phyloP scores from a whole-genome alignment of 2,329 filamentous ascomycete genomes.

The Alternaria triticina region DNA sequence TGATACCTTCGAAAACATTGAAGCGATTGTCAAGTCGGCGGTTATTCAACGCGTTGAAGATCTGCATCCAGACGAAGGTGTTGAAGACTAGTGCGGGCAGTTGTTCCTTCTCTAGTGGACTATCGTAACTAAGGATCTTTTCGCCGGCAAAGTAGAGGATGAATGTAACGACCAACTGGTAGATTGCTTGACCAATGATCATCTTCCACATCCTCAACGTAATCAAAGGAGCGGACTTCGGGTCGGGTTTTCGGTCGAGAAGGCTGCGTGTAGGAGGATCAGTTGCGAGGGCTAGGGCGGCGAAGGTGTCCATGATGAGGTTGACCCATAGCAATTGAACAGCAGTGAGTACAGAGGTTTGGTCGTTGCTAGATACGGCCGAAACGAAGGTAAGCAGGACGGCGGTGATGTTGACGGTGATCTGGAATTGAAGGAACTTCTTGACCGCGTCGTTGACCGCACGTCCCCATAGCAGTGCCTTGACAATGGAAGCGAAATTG shows the following conservation, averaged over 20 bases:
- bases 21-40: conserved; percentile 92
- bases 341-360: conserved; percentile 80
- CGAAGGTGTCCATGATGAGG: conserved; percentile 96
- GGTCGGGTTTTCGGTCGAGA: conserved; percentile 78
- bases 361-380: conserved; percentile 72
- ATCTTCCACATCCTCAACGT: conserved; percentile 97
- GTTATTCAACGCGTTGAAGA: conserved; percentile 98
- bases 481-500: conserved; percentile 86
- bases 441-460: conserved; percentile 53
- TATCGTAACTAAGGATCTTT: conserved; percentile 65
- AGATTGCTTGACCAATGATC: conserved; percentile 92
- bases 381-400: conserved; percentile 88
- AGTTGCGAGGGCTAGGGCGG: conserved; percentile 84
- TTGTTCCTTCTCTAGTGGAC: conserved; percentile 52
- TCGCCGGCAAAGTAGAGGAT: conserved; percentile 78
- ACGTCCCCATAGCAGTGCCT: conserved; percentile 78
- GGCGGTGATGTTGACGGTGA: conserved; percentile 90
- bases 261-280: conserved; percentile 86
- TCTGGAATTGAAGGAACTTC: conserved; percentile 65
- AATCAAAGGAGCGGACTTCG: conserved; percentile 77
- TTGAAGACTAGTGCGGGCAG: conserved; percentile 91
- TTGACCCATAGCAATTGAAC: conserved; percentile 97
- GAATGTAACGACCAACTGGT: conserved; percentile 81
- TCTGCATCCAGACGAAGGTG: conserved; percentile 99
- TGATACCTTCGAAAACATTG: conserved; percentile 92